phyloP scores from a whole-genome alignment of 495 filamentous ascomycete genomes.

The Hypoxylon cercidicola region DNA sequence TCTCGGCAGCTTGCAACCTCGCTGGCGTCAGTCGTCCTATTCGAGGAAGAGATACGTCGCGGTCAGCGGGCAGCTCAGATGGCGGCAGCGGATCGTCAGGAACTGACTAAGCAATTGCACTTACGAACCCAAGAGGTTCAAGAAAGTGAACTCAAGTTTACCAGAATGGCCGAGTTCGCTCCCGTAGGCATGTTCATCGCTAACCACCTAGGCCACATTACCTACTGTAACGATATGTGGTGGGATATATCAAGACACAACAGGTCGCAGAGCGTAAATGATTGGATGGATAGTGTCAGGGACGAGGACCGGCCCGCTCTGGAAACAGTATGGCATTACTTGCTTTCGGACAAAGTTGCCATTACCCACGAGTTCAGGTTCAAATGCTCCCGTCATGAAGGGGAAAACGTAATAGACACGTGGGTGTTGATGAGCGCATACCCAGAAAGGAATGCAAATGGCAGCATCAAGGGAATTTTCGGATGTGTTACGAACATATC shows the following conservation, averaged over 20 bases:
- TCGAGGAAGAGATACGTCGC: slow-evolving; percentile 77
- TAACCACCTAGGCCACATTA: slow-evolving; percentile 67
- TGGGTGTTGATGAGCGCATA: slow-evolving; percentile 79
- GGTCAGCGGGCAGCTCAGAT: slow-evolving; percentile 72
- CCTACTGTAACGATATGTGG: slow-evolving; percentile 80
- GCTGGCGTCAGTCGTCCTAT: slow-evolving; percentile 75
- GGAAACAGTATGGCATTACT: slow-evolving; percentile 63
- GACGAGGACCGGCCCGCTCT: slow-evolving; percentile 68
- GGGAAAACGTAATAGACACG: slow-evolving; percentile 69
- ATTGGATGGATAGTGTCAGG: slow-evolving; percentile 74
- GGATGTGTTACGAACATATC: slow-evolving; percentile 69
- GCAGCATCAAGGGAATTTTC: slow-evolving; percentile 73
- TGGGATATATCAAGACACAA: slow-evolving; percentile 71
- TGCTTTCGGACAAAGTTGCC: slow-evolving; percentile 64
- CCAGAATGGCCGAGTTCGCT: slow-evolving; percentile 77
- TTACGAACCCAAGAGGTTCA: slow-evolving; percentile 72
- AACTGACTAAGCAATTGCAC: slow-evolving; percentile 73
- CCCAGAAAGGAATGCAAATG: slow-evolving; percentile 67
- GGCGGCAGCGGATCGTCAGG: slow-evolving; percentile 71
- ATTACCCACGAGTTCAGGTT: slow-evolving; percentile 76
- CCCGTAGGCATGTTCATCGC: slow-evolving; percentile 80
- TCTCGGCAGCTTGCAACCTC: slow-evolving; percentile 75
- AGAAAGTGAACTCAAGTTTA: slow-evolving; percentile 77
- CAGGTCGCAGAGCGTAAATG: slow-evolving; percentile 59
- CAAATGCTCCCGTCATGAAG: slow-evolving; percentile 67